Evolutionary conservation across 1,284 basidiomycete genomes (phyloP).

Genomic region (Malassezia psittaci): DNA sequence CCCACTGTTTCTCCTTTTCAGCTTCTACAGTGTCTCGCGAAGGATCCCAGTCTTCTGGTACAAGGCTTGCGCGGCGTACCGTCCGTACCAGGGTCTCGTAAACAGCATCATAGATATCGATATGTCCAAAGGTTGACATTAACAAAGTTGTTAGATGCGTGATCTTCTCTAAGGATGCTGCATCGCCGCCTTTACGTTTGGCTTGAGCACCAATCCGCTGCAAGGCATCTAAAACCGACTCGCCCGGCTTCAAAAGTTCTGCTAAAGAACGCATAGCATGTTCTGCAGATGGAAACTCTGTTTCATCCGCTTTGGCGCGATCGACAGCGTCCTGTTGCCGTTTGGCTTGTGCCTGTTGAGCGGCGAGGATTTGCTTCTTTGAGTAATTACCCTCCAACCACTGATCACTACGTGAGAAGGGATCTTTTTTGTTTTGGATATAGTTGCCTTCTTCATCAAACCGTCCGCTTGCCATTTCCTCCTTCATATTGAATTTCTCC

Average conservation of each 20-base stretch:
- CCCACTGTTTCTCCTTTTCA: conserved; percentile 15
- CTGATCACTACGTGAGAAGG: conserved; percentile 78
- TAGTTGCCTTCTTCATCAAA: conserved; percentile 87
- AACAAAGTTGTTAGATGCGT: conserved; percentile 35
- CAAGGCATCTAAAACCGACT: conserved; percentile 78
- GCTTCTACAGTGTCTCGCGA: conserved; percentile 6
- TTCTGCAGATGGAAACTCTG: conserved; percentile 58
- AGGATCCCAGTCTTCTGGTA: conserved; percentile 40
- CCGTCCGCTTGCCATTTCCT: conserved; percentile 93
- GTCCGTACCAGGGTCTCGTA: conserved; percentile 33
- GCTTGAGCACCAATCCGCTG: conserved; percentile 62
- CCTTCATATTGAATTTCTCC: conserved; percentile 96
- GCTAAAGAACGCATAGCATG: conserved; percentile 51
- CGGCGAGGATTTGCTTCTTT: conserved; percentile 73
- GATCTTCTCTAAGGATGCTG: conserved; percentile 22
- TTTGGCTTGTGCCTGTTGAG: conserved; percentile 55
- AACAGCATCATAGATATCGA: conserved; percentile 43
- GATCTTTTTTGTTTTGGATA: conserved; percentile 68
- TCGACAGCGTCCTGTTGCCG: conserved; percentile 52
- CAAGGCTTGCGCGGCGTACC: conserved; percentile 34
- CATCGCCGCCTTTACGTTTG: conserved; percentile 48
- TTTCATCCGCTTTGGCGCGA: conserved; percentile 58
- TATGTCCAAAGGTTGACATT: conserved; percentile 34
- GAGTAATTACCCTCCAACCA: conserved; percentile 81
- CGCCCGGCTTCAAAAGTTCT: conserved; percentile 68